Base-by-base conservation (phyloP, 306 rosid species). In the Gastrolobium villosum region DNA sequence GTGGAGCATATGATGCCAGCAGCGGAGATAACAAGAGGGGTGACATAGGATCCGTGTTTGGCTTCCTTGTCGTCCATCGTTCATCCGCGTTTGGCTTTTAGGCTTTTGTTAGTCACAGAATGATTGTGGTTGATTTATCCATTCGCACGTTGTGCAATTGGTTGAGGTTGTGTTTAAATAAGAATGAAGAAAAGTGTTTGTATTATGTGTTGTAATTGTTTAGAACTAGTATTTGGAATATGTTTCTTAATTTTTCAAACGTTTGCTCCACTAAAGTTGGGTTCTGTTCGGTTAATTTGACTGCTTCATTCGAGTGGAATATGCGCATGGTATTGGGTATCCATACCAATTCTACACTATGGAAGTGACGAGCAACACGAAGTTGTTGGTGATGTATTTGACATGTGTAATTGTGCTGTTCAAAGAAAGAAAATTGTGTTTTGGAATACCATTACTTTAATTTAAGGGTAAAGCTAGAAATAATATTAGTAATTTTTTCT, bases 11-110 rank as follows among this genome's bases (percentile, higher is more conserved):
- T n/a, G 45, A 86, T 40, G 62, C 86, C 89, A 4, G 60, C 75
- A 44, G 71, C 43, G 36, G 88, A 81, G 64, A 90, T 74, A 9
- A 86, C 9, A 30, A 90, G 81, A 57, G 92, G 92, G 32, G 56
- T 78, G 15, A 62, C 59, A 63, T 48, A 81, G 5, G 87, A 50
- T 10, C 44, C n/a, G 40, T 4, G 9, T 32, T 39, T 32, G 37
- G 28, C 6, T 10, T 72, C 83, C 3, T 34, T 41, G 36, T 3
- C 30, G 46, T 65, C 78, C 84, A 65, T 83, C 13, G 53, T 65
- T 82, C 40, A 55, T 72, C 28, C 44, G 40, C 68, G 14, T 7
- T 57, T 20, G 20, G 6, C 37, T 30, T 70, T 70, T 48, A 46
- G 32, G 40, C 10, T 26, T 40, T 56, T 48, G 26, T 1, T 20